Conservation (phyloP, 306 rosid species). For the Quercus aquifolioides region DNA sequence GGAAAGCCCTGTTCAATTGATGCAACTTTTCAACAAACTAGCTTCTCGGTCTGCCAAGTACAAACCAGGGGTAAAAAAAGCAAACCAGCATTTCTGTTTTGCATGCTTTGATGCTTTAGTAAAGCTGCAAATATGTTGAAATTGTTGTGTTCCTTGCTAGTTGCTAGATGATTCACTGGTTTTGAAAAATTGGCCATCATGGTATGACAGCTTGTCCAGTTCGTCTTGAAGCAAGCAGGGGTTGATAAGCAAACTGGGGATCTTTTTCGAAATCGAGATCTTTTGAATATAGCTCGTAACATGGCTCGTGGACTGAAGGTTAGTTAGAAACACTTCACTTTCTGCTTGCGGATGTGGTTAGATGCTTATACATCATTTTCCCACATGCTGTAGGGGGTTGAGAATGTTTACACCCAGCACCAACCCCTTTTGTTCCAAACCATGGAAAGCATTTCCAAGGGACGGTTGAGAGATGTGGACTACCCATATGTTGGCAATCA, state of each 20-base stretch:
- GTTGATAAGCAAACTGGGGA: slow-evolving; percentile 77
- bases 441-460: slow-evolving; percentile 89
- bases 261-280: slow-evolving; percentile 84
- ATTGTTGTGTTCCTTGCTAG: slow-evolving; percentile 3
- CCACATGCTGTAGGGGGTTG: slow-evolving; percentile 66
- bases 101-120: not conserved
- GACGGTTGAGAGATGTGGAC: slow-evolving; percentile 89
- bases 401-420: slow-evolving; percentile 90
- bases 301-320: slow-evolving; percentile 98
- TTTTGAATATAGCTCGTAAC: slow-evolving; percentile 90
- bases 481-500: slow-evolving; percentile 87
- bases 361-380: slow-evolving; percentile 19
- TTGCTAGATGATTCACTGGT: slow-evolving; percentile 25
- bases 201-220: slow-evolving; percentile 83
- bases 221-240: slow-evolving; percentile 84
- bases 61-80: slow-evolving; percentile 64
- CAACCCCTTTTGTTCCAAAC: slow-evolving; percentile 87
- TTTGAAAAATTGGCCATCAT: slow-evolving; percentile 31
- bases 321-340: slow-evolving; percentile 24
- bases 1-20: slow-evolving; percentile 89
- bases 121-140: slow-evolving; percentile 5
- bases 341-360: slow-evolving; percentile 15
- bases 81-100: not conserved
- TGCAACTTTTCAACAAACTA: slow-evolving; percentile 74
- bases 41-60: slow-evolving; percentile 76